Evolutionary conservation across 2,329 filamentous ascomycete species (phyloP), one percentile per base, ranked within the genome.

Genomic region (Clathrospora elynae): DNA sequence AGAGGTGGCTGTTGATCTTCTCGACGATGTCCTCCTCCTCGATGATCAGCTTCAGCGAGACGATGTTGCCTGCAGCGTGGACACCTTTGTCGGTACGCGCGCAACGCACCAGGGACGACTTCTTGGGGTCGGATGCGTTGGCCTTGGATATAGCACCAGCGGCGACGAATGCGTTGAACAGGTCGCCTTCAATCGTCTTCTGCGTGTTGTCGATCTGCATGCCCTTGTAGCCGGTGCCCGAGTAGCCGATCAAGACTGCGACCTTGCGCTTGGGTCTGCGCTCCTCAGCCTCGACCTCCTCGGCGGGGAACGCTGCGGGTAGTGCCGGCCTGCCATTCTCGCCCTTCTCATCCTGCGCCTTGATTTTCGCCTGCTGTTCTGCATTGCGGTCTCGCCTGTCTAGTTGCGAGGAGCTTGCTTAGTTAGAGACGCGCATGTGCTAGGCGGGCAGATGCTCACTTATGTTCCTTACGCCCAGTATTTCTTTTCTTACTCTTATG

Each of bases 11-110:
- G 72, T 99, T 99, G 79, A 99, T 96, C 73, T 89, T 95, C 42
- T 90, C 76, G 16, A 97, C 85, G 34, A 96, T 83, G 51, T 95
- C 84, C 8, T 84, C 79, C 45, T 97, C 92, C 71, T 97, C 92
- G 33, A 96, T 86, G 60, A 99, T 97, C 58, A 99, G 78, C 75
- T 99, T 99, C 61, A 97, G 71, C 20, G 90, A 96, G 50, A 97
- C 89, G 62, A 97, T 86, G 64, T 97, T 97, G 37, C 92, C 93
- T 1, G 92, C 92, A 1, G 92, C 92, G 70, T 97, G 92, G 2
- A 97, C 92, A 40, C 93, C 93, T 76, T 97, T 99, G 74, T 99
- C 93, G 0, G 93, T 99, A 52, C 93, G 82, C 3, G 93, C 93
- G 71, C 93, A 99, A 53, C 93, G 86, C 39, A 96, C 88, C 32